These are phyloP conservation scores for Collybia sordida DNA, from an alignment of 768 basidiomycete species.

Conservation along the genomic window DNA sequence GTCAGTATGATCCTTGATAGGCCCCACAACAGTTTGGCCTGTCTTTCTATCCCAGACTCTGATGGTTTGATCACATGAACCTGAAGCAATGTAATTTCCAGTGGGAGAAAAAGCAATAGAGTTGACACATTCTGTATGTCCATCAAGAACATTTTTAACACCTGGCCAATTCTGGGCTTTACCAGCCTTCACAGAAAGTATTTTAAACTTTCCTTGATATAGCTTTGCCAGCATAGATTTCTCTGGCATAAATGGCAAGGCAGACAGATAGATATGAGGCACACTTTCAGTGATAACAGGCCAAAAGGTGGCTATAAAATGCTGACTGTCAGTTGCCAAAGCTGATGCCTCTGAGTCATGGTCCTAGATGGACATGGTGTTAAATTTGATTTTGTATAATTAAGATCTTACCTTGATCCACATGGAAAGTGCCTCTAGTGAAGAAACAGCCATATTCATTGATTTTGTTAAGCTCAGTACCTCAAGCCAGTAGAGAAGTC, in stretches of 20 bases:
- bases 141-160: background rate
- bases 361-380: background rate
- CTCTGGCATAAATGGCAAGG: slow-evolving; percentile 19
- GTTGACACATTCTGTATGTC: background rate
- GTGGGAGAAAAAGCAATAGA: slow-evolving; percentile 1
- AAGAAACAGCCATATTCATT: background rate
- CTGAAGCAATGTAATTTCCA: background rate
- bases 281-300: slow-evolving; percentile 13
- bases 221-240: background rate
- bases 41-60: background rate
- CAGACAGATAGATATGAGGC: slow-evolving; percentile 25
- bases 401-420: background rate
- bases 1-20: background rate
- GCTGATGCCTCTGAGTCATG: background rate
- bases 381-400: background rate
- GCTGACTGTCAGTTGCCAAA: slow-evolving; percentile 3
- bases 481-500: no score
- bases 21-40: background rate
- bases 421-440: background rate
- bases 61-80: background rate
- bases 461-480: background rate
- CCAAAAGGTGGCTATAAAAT: slow-evolving; percentile 14
- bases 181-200: background rate
- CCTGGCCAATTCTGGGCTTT: background rate
- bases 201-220: background rate